phyloP scores from a whole-genome alignment of 768 basidiomycete genomes.

The Obba rivulosa region DNA sequence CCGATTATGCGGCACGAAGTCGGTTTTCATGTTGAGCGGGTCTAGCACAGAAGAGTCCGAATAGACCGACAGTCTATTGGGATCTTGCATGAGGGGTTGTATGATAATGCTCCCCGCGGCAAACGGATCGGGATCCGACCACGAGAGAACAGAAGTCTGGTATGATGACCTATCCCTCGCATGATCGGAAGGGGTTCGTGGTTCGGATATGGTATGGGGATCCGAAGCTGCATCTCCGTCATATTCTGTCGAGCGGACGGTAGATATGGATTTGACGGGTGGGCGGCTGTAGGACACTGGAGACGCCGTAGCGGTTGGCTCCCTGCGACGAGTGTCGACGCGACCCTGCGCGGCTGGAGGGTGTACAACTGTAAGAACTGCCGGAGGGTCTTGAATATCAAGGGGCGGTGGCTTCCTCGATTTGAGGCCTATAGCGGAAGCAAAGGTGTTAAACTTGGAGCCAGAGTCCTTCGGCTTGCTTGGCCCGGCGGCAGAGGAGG shows the following conservation, averaged over 20 bases:
- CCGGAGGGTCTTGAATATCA: slow-evolving; percentile 46
- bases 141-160: slow-evolving; percentile 53
- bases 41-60: slow-evolving; percentile 48
- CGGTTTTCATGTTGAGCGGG: slow-evolving; percentile 33
- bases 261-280: slow-evolving; percentile 51
- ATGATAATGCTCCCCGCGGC: slow-evolving; percentile 43
- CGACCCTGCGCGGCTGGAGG: slow-evolving; percentile 13
- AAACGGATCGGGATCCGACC: slow-evolving; percentile 63
- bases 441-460: too few species aligned
- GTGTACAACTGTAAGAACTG: slow-evolving; percentile 13
- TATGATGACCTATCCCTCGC: slow-evolving; percentile 24
- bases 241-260: slow-evolving; percentile 50
- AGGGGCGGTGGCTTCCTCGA: slow-evolving; percentile 50
- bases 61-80: slow-evolving; percentile 46
- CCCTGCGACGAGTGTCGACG: slow-evolving; percentile 6
- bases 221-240: slow-evolving; percentile 25
- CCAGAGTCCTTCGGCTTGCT: slow-evolving; percentile 20
- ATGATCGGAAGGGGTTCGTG: slow-evolving; percentile 48
- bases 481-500: slow-evolving; percentile 7
- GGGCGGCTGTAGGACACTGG: slow-evolving; percentile 31
- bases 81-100: slow-evolving; percentile 34
- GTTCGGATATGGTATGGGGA: slow-evolving; percentile 31
- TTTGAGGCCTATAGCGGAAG: slow-evolving; percentile 61
- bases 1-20: slow-evolving; percentile 34
- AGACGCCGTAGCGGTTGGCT: slow-evolving; percentile 9